Percentiles rank a stretch among this genome's conserved stretches.
Evolutionary conservation across 305 asterid species (phyloP).

Genomic region (Lippia alba): DNA sequence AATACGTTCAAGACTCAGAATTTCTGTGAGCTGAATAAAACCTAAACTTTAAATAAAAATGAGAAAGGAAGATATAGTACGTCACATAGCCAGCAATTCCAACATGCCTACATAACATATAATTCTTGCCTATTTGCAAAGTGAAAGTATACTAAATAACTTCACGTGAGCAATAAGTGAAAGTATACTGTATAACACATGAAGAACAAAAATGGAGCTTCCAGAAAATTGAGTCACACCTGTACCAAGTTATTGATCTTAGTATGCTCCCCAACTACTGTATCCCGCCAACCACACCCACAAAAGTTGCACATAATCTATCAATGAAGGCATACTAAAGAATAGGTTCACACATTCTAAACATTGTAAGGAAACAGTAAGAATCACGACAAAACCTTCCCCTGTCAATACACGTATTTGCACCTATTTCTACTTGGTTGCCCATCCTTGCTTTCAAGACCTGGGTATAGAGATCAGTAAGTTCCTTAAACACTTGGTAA

Average conservation of each 20-base stretch:
- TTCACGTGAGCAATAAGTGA: too few relatives aligned
- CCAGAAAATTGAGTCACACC: slow-evolving; percentile 49
- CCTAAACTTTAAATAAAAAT: slow-evolving; percentile 24
- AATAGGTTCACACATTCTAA: slow-evolving; percentile 21
- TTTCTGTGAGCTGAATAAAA: slow-evolving; percentile 20
- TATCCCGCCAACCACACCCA: slow-evolving; percentile 89
- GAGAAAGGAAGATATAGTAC: slow-evolving; percentile 40
- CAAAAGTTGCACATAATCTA: slow-evolving; percentile 19
- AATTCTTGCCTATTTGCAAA: slow-evolving; percentile 70
- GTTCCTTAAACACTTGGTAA: not conserved
- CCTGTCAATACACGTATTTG: slow-evolving; percentile 89
- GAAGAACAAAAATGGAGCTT: slow-evolving; percentile 8
- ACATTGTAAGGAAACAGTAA: slow-evolving; percentile 11
- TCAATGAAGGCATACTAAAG: slow-evolving; percentile 4
- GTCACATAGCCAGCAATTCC: slow-evolving; percentile 92
- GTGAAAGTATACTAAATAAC: slow-evolving; percentile 2
- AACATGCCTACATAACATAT: slow-evolving; percentile 91
- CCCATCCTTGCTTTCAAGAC: slow-evolving; percentile 72
- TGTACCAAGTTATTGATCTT: slow-evolving; percentile 94
- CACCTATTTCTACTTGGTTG: slow-evolving; percentile 88
- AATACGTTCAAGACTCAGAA: slow-evolving; percentile 12
- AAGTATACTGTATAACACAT: slow-evolving; percentile 19
- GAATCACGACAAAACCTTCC: slow-evolving; percentile 63
- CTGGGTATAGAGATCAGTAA: slow-evolving; percentile 45
- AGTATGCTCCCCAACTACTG: slow-evolving; percentile 78